These are phyloP conservation scores for Dissophora globulifera DNA, from an alignment of 192 early-diverging fungal species.

Conservation along the genomic window DNA sequence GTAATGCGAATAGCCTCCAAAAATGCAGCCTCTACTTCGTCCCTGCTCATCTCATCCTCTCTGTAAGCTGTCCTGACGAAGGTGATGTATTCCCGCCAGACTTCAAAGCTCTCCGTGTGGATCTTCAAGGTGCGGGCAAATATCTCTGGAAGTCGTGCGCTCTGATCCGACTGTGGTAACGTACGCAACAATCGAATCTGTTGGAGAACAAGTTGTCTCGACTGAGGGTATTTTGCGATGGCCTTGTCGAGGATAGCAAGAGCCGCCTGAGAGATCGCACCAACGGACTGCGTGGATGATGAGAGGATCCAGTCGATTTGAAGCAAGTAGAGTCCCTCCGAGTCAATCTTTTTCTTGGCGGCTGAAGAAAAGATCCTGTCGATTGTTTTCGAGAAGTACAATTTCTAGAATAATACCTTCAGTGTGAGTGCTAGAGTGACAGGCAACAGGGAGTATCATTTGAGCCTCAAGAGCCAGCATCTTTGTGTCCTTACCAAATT, in stretches of 20 bases:
- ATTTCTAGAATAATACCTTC: conserved; percentile 46
- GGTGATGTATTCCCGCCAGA: conserved; percentile 64
- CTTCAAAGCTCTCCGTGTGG: conserved; percentile 51
- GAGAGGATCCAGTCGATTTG: conserved; percentile 59
- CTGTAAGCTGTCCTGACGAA: conserved; percentile 51
- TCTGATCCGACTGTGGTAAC: conserved; percentile 29
- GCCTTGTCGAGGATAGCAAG: conserved; percentile 55
- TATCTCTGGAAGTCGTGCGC: conserved; percentile 37
- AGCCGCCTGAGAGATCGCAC: conserved; percentile 43
- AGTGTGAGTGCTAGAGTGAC: not conserved
- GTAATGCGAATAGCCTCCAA: conserved; percentile 60
- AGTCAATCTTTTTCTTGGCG: conserved; percentile 52
- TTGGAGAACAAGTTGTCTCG: conserved; percentile 15
- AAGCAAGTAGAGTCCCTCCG: conserved; percentile 63
- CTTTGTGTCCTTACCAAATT: conserved; percentile 58
- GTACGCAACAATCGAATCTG: conserved; percentile 36
- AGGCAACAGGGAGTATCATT: no score
- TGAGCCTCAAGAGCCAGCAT: no score
- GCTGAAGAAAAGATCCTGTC: conserved; percentile 61
- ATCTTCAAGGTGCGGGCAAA: conserved; percentile 53
- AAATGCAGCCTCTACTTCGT: conserved; percentile 54
- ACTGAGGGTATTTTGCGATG: conserved; percentile 53
- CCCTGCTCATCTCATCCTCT: conserved; percentile 43
- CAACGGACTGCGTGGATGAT: conserved; percentile 41
- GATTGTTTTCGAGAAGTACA: conserved; percentile 70